Evolutionary conservation across 345 rosid species (phyloP), one percentile per base, ranked within the genome.

Genomic region (Mallotus nudiflorus): DNA sequence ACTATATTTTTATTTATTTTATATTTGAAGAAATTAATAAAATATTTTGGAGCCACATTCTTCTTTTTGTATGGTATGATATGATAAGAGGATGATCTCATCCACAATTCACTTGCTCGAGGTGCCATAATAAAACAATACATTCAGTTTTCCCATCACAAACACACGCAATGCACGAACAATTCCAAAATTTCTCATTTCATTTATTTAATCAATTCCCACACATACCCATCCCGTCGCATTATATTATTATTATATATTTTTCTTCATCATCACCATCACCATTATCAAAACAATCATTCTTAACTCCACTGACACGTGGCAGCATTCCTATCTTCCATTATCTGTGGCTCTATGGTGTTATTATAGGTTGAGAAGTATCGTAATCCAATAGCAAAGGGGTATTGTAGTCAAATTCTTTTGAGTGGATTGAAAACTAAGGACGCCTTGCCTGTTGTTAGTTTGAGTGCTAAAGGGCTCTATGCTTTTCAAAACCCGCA

Each of bases 21-120:
- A 33, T 6, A 33, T 33, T 33, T 33, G 37, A 33, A 2, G 6
- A 33, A 33, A 33, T 6, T 2, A 33, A 6, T 2, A 33, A 33
- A 33, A 33, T 33, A 18, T n/a, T n/a, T n/a, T n/a, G n/a, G n/a
- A n/a, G n/a, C n/a, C n/a, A n/a, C n/a, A n/a, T n/a, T n/a, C n/a
- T n/a, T n/a, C n/a, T n/a, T n/a, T n/a, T n/a, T n/a, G n/a, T 37
- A 37, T 29, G 62, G 29, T 51, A 50, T 29, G 62, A 57, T 14
- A 62, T 14, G 51, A 66, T 22, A 39, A 28, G 39, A 42, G 40
- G 37, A 33, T 33, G 4, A 33, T 24, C 63, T 68, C 40, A 19
- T 68, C 71, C 71, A 55, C 40, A 68, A 68, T 42, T 68, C 63
- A 9, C 27, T 68, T 67, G 33, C 27, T 25, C 20, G 10, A 40